phyloP scores from a whole-genome alignment of 192 early-diverging fungal species.

The Gaertneriomyces semiglobifer region DNA sequence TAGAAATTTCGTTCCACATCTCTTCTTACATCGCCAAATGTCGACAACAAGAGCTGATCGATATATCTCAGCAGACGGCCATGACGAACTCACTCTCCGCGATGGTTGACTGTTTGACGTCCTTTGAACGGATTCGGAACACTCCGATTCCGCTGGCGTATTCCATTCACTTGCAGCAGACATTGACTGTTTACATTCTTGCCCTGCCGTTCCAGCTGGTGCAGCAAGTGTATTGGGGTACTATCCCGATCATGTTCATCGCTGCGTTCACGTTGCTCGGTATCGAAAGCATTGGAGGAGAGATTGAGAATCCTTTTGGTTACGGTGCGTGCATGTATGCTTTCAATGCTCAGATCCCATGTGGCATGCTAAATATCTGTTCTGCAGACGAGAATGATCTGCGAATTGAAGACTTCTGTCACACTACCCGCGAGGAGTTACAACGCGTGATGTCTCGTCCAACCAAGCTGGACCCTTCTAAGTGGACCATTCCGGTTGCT shows the following conservation, averaged over 20 bases:
- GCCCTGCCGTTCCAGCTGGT: constrained; percentile 81
- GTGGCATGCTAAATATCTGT: too few species aligned
- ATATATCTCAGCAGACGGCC: constrained; percentile 28
- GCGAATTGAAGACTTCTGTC: constrained; percentile 39
- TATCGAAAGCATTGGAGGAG: constrained; percentile 77
- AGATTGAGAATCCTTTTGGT: constrained; percentile 90
- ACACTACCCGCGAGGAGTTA: constrained; percentile 35
- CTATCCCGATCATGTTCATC: constrained; percentile 67
- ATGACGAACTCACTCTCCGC: constrained; percentile 29
- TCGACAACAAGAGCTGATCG: constrained; percentile 28
- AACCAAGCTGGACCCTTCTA: constrained; percentile 17
- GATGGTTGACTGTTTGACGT: constrained; percentile 38
- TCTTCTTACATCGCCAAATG: constrained; percentile 28
- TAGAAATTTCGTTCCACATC: constrained; percentile 43
- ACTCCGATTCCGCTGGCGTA: constrained; percentile 89
- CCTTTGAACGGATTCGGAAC: constrained; percentile 78
- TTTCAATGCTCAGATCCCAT: neutral
- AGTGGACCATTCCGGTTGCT: constrained; percentile 24
- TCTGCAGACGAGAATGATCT: constrained; percentile 63
- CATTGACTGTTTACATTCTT: constrained; percentile 69
- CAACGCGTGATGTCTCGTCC: constrained; percentile 23
- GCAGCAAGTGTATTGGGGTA: constrained; percentile 41
- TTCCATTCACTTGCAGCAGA: constrained; percentile 84
- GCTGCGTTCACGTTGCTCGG: constrained; percentile 65
- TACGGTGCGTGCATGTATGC: neutral